Base-by-base conservation (phyloP, 2,329 filamentous ascomycete species). In the Trichocomaceae sp. region DNA sequence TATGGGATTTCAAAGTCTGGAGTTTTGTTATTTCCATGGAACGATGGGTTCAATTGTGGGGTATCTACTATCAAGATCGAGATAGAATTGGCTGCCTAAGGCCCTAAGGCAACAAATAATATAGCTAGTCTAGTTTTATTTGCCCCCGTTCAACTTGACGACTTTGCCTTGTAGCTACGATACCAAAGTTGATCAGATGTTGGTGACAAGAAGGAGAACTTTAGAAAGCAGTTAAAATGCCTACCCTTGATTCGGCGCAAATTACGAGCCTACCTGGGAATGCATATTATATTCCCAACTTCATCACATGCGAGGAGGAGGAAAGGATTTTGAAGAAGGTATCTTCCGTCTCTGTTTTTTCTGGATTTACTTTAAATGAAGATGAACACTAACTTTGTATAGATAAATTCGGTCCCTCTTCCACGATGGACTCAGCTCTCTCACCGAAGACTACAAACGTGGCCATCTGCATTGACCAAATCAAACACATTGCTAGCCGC, bases 381-480 rank as follows among this genome's bases (percentile, higher is more conserved):
- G n/a, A 19, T 17, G n/a, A 19, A 47, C 5, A 49, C 29, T 50
- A 45, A 54, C 10, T 31, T 20, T 51, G 22, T 31, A 17, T 29
- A 81, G 86, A 69, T 78, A 62, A 74, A 76, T 50, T 77, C 81
- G 45, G 84, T 83, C 0, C 86, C 88, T 23, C 85, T 84, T 59
- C 85, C 87, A 23, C 81, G 85, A 67, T 99, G 93, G 92, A 91
- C 89, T 59, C 80, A 86, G 49, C 85, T 99, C 54, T 83, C 86
- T n/a, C 89, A 90, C 69, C 87, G 93, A 54, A 86, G 92, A 42
- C 82, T 99, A 0, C 91, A 97, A 77, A 89, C 89, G 0, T 90
- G 91, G 80, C 93, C 92, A 1, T 93, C 88, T 2, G 83, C 89
- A 55, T 82, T 97, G 9, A 86, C 89, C 35, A 82, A 84, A 52